Base-by-base conservation (phyloP, 768 basidiomycete genomes). In the Gymnopilus junonius region DNA sequence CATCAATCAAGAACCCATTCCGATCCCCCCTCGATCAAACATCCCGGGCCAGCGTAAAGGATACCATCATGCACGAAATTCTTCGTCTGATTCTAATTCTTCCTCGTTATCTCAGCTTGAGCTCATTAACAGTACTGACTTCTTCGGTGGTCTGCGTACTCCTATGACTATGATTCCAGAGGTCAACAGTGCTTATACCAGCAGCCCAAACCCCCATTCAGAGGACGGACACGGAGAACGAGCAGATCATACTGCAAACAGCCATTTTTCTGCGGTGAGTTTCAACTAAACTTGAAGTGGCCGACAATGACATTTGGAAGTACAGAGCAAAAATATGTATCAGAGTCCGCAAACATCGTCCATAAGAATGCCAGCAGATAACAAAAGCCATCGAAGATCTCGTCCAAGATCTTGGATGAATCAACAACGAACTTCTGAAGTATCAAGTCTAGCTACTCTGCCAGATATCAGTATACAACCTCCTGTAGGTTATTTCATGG, bases 81-180 rank as follows among this genome's bases (percentile, higher is more conserved):
- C 84, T 2, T 89, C 88, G 1, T 77, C 79, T n/a, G 86, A 82
- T 37, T 85, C 86, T 15, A 70, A 74, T 42, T 87, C 87, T 4
- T 85, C 85, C 10, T 78, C 82, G 1, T 76, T 85, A 15, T 88
- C 86, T 8, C 82, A 84, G 55, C 77, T 86, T 20, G 85, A 86
- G 51, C 75, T 87, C 43, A 68, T 87, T 55, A 82, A 80, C 29
- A 81, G 81, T 37, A 14, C 37, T 40, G 35, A 55, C 54, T 76
- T 76, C 39, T 64, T 74, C 32, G 60, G 65, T 14, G 66, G 64
- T 45, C 64, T 72, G 37, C 71, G 76, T 8, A 80, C 76, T 8
- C 84, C 83, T 4, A 77, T 89, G 68, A 85, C 83, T 66, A 79
- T 75, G 5, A 89, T 89, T 66, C 80, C 77, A n/a, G 86, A 88